phyloP scores from a whole-genome alignment of 176 grass and related monocot species.

The Metroxylon sagu region DNA sequence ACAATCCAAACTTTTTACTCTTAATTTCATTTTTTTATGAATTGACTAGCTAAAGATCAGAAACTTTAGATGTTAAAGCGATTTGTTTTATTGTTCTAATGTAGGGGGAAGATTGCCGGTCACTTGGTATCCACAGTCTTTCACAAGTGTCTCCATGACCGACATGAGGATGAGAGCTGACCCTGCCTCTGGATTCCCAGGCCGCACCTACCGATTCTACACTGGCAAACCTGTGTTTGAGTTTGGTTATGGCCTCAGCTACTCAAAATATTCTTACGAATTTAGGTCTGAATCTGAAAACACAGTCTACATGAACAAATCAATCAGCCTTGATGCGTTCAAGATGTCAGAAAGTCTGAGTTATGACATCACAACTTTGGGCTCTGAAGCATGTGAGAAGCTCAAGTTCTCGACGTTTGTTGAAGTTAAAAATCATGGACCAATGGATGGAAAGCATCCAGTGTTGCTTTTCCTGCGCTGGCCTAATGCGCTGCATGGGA shows the following conservation, averaged over 20 bases:
- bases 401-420: conserved; percentile 15
- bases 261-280: conserved; percentile 44
- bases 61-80: neutral
- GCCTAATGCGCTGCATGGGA: conserved; percentile 20
- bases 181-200: conserved; percentile 39
- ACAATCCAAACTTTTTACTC: conserved; percentile 12
- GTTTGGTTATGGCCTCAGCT: conserved; percentile 78
- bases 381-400: too few species aligned
- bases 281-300: neutral
- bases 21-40: conserved; percentile 9
- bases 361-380: too few species aligned
- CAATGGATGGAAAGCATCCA: conserved; percentile 56
- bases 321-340: too few species aligned
- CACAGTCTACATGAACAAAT: conserved; percentile 4
- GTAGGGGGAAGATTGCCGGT: conserved; percentile 56
- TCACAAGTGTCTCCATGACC: conserved; percentile 55
- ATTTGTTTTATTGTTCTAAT: neutral
- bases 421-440: conserved; percentile 37
- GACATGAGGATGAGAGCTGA: conserved; percentile 78
- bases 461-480: conserved; percentile 69
- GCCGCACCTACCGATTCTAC: conserved; percentile 83
- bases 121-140: conserved; percentile 74
- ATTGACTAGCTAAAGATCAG: too few species aligned
- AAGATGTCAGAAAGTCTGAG: neutral
- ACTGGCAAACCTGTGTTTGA: conserved; percentile 42